A percentile compares a stretch with the other conserved stretches of the same genome.
Evolutionary conservation across 108 stramenopile genomes (phyloP).

Genomic region (Cyclostephanos tholiformis): DNA sequence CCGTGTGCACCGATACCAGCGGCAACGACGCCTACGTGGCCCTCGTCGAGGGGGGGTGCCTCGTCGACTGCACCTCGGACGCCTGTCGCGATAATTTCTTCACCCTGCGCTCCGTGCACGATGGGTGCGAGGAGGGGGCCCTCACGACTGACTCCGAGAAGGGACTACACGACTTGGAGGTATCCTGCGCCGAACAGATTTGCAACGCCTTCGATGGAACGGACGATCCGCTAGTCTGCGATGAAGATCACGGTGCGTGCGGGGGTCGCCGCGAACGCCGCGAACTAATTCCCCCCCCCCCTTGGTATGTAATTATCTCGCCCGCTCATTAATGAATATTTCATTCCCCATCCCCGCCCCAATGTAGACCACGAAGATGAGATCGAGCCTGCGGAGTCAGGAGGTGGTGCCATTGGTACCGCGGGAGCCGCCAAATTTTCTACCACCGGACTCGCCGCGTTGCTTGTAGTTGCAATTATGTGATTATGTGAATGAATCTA

Average conservation of each 20-base stretch:
- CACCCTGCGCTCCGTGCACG: conserved; percentile 12
- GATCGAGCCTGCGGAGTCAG: no score
- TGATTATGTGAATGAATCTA: no score
- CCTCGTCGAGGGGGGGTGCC: conserved; percentile 25
- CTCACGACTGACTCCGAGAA: conserved; percentile 3
- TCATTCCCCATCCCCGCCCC: no score
- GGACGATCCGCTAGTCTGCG: conserved; percentile 11
- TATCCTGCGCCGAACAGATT: conserved; percentile 13
- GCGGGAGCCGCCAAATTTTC: no score
- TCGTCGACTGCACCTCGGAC: conserved; percentile 26
- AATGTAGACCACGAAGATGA: no score
- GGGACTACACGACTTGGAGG: conserved; percentile 29
- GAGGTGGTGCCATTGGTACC: no score
- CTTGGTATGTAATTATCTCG: no score
- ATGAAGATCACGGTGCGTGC: conserved; percentile 13
- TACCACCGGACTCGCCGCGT: no score
- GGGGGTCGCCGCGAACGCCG: no score
- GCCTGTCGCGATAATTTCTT: conserved; percentile 26
- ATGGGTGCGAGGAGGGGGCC: conserved; percentile 7
- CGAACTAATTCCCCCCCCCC: no score
- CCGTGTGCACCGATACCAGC: conserved; percentile 17
- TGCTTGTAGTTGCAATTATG: no score
- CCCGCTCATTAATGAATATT: no score
- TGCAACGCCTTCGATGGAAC: conserved; percentile 17
- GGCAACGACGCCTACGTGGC: conserved; percentile 36